These are phyloP conservation scores for Coemansia sp. DNA, from an alignment of 192 early-diverging fungal genomes.

Conservation along the genomic window DNA sequence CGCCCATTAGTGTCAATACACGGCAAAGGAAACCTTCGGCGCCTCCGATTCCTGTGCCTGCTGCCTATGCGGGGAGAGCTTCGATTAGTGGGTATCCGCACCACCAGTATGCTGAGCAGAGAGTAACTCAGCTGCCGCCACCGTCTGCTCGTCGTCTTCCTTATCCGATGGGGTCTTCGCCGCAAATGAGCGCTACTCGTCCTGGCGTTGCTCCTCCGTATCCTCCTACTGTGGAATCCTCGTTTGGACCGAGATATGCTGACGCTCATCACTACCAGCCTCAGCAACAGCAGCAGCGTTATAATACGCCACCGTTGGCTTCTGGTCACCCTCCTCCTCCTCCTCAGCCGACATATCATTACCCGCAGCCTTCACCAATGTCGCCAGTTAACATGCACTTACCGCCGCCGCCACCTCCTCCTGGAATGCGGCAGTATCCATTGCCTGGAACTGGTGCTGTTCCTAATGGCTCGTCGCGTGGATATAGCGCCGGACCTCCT, in stretches of 20 bases:
- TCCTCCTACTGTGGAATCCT: too few relatives aligned
- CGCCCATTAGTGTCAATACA: background rate
- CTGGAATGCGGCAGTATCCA: background rate
- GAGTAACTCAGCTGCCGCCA: background rate
- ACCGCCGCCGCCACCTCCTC: background rate
- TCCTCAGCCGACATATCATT: conserved; percentile 8
- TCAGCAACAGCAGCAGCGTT: background rate
- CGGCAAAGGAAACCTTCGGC: conserved; percentile 40
- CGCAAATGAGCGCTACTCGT: background rate
- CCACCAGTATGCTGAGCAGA: background rate
- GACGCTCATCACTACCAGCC: background rate
- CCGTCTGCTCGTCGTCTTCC: background rate
- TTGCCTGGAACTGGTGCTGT: background rate
- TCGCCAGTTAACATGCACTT: background rate
- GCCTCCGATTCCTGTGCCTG: conserved; percentile 3
- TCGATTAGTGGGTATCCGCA: conserved; percentile 20
- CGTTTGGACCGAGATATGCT: background rate
- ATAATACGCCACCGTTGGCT: conserved; percentile 9
- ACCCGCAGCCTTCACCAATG: conserved; percentile 4
- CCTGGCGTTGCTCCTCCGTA: too few relatives aligned
- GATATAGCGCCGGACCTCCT: conserved; percentile 1
- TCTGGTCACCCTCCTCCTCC: background rate
- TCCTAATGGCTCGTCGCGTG: background rate
- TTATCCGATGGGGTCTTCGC: background rate
- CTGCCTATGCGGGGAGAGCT: conserved; percentile 10